phyloP scores from a whole-genome alignment of 2,329 filamentous ascomycete species.

The Cryphonectria radicalis region DNA sequence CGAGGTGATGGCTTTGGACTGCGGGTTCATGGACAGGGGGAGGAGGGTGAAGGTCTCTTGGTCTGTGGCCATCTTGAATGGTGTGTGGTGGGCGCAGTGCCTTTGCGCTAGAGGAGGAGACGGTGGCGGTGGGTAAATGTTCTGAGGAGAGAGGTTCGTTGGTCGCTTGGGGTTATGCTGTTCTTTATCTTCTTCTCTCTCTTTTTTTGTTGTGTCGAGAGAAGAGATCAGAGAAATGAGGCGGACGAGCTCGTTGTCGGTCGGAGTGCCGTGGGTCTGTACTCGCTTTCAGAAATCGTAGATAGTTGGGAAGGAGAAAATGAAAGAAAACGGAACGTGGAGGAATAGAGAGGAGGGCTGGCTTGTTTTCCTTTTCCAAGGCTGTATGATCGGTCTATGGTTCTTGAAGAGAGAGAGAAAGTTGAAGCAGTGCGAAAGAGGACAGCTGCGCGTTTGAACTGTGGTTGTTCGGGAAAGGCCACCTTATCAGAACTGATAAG shows the following conservation, averaged over 20 bases:
- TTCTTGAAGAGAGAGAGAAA: background rate
- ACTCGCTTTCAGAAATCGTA: background rate
- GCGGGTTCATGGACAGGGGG: slow-evolving; percentile 79
- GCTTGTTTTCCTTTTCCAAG: background rate
- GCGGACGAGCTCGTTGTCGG: background rate
- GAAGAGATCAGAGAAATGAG: background rate
- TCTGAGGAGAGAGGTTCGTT: background rate
- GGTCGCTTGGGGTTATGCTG: background rate
- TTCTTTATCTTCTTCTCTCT: background rate
- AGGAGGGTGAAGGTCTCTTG: slow-evolving; percentile 79
- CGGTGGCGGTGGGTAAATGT: background rate
- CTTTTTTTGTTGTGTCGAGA: no score
- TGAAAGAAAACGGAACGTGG: background rate
- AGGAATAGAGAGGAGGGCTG: background rate
- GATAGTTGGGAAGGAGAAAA: background rate
- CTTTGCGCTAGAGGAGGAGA: background rate
- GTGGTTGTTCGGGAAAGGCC: background rate
- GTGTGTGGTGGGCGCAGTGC: background rate
- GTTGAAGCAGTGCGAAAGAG: slow-evolving; percentile 7
- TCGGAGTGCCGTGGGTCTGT: background rate
- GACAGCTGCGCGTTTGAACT: slow-evolving; percentile 20
- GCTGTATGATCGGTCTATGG: background rate
- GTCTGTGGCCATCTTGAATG: slow-evolving; percentile 42
- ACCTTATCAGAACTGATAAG: slow-evolving; percentile 26
- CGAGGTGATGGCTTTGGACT: slow-evolving; percentile 72